These are phyloP conservation scores for Brassica balearica DNA, from an alignment of 441 rosid species.

Conservation along the genomic window DNA sequence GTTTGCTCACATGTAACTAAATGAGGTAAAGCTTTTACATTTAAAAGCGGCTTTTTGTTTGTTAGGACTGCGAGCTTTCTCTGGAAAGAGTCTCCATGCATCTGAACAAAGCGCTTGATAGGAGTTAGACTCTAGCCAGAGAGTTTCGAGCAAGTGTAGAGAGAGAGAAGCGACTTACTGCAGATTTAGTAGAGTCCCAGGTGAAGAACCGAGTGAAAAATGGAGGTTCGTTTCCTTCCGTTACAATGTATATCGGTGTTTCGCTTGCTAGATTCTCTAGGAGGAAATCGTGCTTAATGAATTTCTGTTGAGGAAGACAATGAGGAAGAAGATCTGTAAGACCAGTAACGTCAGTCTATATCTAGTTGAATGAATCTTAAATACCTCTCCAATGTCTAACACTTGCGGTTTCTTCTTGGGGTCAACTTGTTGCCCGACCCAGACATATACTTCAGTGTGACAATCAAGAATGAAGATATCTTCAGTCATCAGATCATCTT, in stretches of 20 bases:
- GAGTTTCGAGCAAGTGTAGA: slow-evolving; percentile 26
- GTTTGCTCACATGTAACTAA: slow-evolving; percentile 15
- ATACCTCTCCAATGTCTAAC: slow-evolving; percentile 86
- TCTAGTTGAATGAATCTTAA: slow-evolving; percentile 9
- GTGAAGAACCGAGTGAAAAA: slow-evolving; percentile 93
- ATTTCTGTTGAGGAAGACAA: slow-evolving; percentile 60
- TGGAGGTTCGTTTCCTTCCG: slow-evolving; percentile 95
- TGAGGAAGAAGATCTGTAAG: slow-evolving; percentile 17
- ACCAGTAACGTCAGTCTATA: background rate
- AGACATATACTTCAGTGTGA: slow-evolving; percentile 83
- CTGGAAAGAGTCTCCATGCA: slow-evolving; percentile 96
- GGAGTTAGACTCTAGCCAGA: slow-evolving; percentile 21
- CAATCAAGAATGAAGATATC: slow-evolving; percentile 91
- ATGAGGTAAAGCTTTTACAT: slow-evolving; percentile 47
- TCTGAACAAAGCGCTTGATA: slow-evolving; percentile 51
- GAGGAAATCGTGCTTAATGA: slow-evolving; percentile 78
- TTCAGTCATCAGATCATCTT: slow-evolving; percentile 97
- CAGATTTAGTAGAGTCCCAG: slow-evolving; percentile 90
- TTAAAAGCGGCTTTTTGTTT: slow-evolving; percentile 66
- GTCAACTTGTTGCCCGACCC: slow-evolving; percentile 96
- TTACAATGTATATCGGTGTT: slow-evolving; percentile 74
- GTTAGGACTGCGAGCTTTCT: slow-evolving; percentile 80
- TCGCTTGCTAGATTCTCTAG: slow-evolving; percentile 73
- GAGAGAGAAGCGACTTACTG: slow-evolving; percentile 49
- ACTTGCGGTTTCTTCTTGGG: slow-evolving; percentile 69